Evolutionary conservation across 164 flowering plant genomes (phyloP), one percentile per base, ranked within the genome.

Genomic region (Macadamia tetraphylla): DNA sequence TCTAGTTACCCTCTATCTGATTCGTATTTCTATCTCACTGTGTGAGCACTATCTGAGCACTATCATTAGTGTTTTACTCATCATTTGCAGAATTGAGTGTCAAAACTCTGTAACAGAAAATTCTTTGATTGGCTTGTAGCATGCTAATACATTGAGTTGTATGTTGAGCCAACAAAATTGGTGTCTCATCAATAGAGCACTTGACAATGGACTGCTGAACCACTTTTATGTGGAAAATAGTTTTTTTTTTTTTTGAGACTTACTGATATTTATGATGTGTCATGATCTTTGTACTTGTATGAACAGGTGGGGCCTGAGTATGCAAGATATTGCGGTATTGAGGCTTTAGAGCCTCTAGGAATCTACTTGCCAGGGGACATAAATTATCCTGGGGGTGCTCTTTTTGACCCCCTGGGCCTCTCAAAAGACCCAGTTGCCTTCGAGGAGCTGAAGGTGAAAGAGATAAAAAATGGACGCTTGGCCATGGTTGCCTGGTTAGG

Each of bases 401-500:
- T 89, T 32, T 94, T 94, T 67, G 99, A 94, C 62, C 99, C 98
- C 9, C 60, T 94, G 76, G 88, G 90, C 68, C 87, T 94, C 12
- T 83, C 95, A 9, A 79, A 76, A 61, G 96, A 94, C 59, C 88
- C 97, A 6, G 79, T 66, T 11, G 85, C 80, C 13, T 90, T 89
- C 71, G 94, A 92, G 78, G 99, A 94, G 60, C 80, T 94, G 70
- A 94, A 94, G 81, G 93, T 94, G 74, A 94, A 92, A 74, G 98
- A 92, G 81, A 89, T 90, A 2, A 94, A 94, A 73, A 94, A 94
- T 69, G 96, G 98, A 42, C 89, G 98, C 7, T 68, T 94, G 53
- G 98, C 98, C 17, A 94, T 94, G 98, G 86, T 91, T 63, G 98
- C 95, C 7, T 94, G 97, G 96, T 62, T 91, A 56, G 98, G 97